Evolutionary conservation across 2,329 filamentous ascomycete species (phyloP).

Genomic region (Penicillium sp.): DNA sequence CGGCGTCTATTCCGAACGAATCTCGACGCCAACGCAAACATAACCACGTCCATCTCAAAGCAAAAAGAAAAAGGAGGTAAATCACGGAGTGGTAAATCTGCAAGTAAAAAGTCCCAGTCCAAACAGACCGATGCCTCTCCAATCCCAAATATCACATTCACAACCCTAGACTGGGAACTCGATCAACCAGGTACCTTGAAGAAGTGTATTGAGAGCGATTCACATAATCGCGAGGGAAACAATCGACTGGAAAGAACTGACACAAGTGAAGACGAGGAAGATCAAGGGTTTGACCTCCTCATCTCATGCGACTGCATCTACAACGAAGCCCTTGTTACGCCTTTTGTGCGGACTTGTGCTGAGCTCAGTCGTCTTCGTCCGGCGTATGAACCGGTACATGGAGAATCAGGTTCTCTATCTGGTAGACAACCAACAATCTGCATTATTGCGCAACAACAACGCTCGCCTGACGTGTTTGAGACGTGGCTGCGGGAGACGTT

Average conservation of each 20-base stretch:
- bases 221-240: neutral
- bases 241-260: neutral
- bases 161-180: constrained; percentile 75
- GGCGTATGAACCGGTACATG: constrained; percentile 13
- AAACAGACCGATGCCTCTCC: neutral
- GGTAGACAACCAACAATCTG: constrained; percentile 55
- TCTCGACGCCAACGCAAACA: constrained; percentile 46
- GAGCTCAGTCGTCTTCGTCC: constrained; percentile 62
- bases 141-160: constrained; percentile 48
- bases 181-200: constrained; percentile 38
- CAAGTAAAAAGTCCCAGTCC: constrained; percentile 4
- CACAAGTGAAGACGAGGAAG: constrained; percentile 21
- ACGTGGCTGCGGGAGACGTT: constrained; percentile 68
- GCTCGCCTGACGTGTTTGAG: constrained; percentile 78
- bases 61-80: constrained; percentile 9
- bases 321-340: constrained; percentile 77
- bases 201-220: constrained; percentile 28
- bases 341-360: constrained; percentile 73
- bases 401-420: constrained; percentile 10
- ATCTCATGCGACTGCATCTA: constrained; percentile 92
- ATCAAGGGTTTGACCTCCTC: constrained; percentile 60
- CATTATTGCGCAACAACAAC: constrained; percentile 81
- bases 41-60: constrained; percentile 1
- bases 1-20: constrained; percentile 71
- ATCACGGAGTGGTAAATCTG: constrained; percentile 5